Evolutionary conservation across 441 rosid genomes (phyloP).

Genomic region (Populus hybrid): DNA sequence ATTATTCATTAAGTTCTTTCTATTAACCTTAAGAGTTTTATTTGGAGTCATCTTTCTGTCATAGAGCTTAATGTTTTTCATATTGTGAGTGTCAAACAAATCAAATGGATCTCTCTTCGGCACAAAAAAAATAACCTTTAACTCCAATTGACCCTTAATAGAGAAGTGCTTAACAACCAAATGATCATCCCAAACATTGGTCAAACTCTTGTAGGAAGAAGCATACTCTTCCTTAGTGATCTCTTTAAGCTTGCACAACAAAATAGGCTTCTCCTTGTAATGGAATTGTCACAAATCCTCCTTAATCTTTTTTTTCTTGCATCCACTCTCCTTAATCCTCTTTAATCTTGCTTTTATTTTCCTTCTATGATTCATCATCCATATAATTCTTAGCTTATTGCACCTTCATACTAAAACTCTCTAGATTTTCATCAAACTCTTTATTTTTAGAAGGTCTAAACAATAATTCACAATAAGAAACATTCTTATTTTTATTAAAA

Average conservation of each 20-base stretch:
- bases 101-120: constrained; percentile 81
- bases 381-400: too few relatives aligned
- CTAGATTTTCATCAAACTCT: too few relatives aligned
- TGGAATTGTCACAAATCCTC: constrained; percentile 77
- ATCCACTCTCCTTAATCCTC: constrained; percentile 81
- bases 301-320: constrained; percentile 28
- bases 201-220: constrained; percentile 87
- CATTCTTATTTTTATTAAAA: too few relatives aligned
- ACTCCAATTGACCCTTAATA: constrained; percentile 28
- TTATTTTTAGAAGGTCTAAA: too few relatives aligned
- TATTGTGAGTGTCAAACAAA: constrained; percentile 77
- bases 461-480: too few relatives aligned
- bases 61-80: constrained; percentile 88
- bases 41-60: constrained; percentile 77
- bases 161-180: constrained; percentile 85
- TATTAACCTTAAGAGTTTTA: constrained; percentile 85
- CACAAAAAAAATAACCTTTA: constrained; percentile 72
- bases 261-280: constrained; percentile 90
- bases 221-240: constrained; percentile 84
- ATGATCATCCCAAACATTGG: constrained; percentile 91
- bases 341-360: constrained; percentile 61
- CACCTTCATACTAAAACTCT: too few relatives aligned
- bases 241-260: constrained; percentile 87
- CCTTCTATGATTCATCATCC: constrained; percentile 58
- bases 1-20: constrained; percentile 89